phyloP scores from a whole-genome alignment of 2,329 filamentous ascomycete species.

The Ophiosphaerella narmari region DNA sequence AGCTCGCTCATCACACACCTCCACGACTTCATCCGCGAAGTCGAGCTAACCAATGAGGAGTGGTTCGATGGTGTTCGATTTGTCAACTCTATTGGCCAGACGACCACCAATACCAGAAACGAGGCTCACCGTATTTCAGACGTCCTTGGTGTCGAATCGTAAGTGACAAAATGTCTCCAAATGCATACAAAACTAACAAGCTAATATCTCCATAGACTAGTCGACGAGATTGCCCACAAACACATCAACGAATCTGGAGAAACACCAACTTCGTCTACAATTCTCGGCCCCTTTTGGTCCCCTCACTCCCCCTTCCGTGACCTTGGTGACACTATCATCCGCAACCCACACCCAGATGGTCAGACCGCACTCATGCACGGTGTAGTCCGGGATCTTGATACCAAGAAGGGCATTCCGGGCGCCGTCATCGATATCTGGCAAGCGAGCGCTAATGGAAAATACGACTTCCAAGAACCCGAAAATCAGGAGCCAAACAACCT shows the following conservation, averaged over 20 bases:
- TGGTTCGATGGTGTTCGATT: slow-evolving; percentile 78
- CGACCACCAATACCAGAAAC: slow-evolving; percentile 70
- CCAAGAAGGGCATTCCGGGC: slow-evolving; percentile 67
- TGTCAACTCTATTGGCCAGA: slow-evolving; percentile 74
- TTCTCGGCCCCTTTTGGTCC: slow-evolving; percentile 79
- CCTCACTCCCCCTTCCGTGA: slow-evolving; percentile 74
- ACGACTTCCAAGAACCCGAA: slow-evolving; percentile 75
- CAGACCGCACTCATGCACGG: slow-evolving; percentile 71
- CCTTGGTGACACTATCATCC: slow-evolving; percentile 69
- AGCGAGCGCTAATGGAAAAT: slow-evolving; percentile 74
- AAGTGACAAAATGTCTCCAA: slow-evolving; percentile 36
- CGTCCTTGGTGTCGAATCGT: slow-evolving; percentile 75
- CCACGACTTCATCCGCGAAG: slow-evolving; percentile 78
- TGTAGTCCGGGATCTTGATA: slow-evolving; percentile 66
- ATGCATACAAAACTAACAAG: not conserved
- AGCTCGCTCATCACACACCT: slow-evolving; percentile 69
- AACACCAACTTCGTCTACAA: slow-evolving; percentile 73
- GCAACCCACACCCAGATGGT: slow-evolving; percentile 61
- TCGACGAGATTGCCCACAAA: slow-evolving; percentile 70
- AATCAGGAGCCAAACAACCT: slow-evolving; percentile 75
- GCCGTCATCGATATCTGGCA: slow-evolving; percentile 82
- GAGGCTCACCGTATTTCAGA: slow-evolving; percentile 76
- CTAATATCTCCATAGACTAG: slow-evolving; percentile 52
- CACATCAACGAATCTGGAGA: slow-evolving; percentile 65
- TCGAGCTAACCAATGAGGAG: slow-evolving; percentile 76